These are phyloP conservation scores for Thermomucor indicae-seudaticae DNA, from an alignment of 371 early-diverging fungal genomes.

Conservation along the genomic window DNA sequence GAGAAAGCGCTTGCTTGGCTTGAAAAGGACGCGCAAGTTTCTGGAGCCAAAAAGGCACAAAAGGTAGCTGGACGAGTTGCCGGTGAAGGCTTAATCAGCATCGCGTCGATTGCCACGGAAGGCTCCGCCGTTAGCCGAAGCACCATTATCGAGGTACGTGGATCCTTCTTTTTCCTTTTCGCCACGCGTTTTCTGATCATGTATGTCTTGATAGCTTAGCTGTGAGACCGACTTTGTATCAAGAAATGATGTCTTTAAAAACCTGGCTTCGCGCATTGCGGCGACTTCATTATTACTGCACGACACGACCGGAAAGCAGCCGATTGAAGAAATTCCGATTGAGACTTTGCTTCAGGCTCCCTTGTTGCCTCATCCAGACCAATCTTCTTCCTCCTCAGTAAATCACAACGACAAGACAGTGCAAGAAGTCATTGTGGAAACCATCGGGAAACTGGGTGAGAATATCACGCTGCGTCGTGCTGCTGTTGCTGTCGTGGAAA, in stretches of 20 bases:
- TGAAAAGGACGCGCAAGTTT: conserved; percentile 58
- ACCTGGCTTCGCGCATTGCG: conserved; percentile 71
- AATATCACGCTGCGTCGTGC: conserved; percentile 81
- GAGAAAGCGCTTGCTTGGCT: conserved; percentile 83
- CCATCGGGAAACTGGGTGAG: conserved; percentile 85
- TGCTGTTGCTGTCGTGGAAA: conserved; percentile 34
- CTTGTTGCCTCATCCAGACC: conserved; percentile 51
- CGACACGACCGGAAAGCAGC: conserved; percentile 21
- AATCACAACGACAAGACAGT: conserved; percentile 43
- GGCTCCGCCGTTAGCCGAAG: conserved; percentile 41
- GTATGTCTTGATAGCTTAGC: conserved; percentile 55
- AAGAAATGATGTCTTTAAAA: conserved; percentile 75
- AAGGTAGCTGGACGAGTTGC: conserved; percentile 49
- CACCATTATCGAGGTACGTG: conserved; percentile 63
- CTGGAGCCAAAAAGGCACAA: conserved; percentile 72
- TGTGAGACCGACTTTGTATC: conserved; percentile 97
- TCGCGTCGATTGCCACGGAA: conserved; percentile 47
- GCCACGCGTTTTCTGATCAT: neutral
- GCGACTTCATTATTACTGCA: conserved; percentile 56
- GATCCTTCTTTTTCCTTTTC: neutral
- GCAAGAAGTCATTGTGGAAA: conserved; percentile 61
- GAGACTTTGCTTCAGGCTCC: conserved; percentile 46
- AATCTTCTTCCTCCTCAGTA: conserved; percentile 15
- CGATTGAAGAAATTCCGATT: conserved; percentile 43
- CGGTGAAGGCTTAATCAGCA: conserved; percentile 63